phyloP scores from a whole-genome alignment of 495 filamentous ascomycete species.

The Cenococcum geophilum region DNA sequence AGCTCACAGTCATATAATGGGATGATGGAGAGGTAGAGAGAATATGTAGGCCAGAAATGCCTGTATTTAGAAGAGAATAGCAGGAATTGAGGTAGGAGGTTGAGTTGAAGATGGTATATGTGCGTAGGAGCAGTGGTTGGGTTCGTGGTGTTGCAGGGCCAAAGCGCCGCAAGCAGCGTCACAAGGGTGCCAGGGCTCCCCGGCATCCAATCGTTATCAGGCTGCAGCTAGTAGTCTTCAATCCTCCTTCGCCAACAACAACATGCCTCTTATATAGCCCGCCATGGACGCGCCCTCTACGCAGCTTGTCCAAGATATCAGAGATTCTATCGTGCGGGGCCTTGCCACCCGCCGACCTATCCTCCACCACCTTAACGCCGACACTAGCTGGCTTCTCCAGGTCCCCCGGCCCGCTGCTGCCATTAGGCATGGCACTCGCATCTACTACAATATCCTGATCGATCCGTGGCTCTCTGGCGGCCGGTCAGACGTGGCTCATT shows the following conservation, averaged over 20 bases:
- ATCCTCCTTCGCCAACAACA: neutral
- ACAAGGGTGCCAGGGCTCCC: neutral
- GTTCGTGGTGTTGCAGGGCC: too few relatives aligned
- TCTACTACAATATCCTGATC: slow-evolving; percentile 51
- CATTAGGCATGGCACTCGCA: slow-evolving; percentile 27
- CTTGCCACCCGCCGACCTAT: slow-evolving; percentile 42
- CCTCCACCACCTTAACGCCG: slow-evolving; percentile 53
- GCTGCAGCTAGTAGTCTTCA: neutral
- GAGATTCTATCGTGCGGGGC: slow-evolving; percentile 30
- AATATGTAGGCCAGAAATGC: neutral
- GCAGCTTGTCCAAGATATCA: neutral
- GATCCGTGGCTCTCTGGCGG: slow-evolving; percentile 52
- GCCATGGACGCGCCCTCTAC: neutral
- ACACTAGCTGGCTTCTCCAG: slow-evolving; percentile 53
- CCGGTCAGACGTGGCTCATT: slow-evolving; percentile 49
- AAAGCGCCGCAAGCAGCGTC: too few relatives aligned
- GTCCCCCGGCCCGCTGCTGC: slow-evolving; percentile 44
- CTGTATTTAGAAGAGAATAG: too few relatives aligned
- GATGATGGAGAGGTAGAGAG: neutral
- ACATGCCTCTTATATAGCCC: neutral
- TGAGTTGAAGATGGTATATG: too few relatives aligned
- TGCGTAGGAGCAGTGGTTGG: too few relatives aligned
- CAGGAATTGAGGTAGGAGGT: too few relatives aligned
- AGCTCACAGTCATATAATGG: neutral
- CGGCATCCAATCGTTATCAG: neutral